phyloP scores from a whole-genome alignment of 2,329 filamentous ascomycete genomes.

The Tympanopsis confertula region DNA sequence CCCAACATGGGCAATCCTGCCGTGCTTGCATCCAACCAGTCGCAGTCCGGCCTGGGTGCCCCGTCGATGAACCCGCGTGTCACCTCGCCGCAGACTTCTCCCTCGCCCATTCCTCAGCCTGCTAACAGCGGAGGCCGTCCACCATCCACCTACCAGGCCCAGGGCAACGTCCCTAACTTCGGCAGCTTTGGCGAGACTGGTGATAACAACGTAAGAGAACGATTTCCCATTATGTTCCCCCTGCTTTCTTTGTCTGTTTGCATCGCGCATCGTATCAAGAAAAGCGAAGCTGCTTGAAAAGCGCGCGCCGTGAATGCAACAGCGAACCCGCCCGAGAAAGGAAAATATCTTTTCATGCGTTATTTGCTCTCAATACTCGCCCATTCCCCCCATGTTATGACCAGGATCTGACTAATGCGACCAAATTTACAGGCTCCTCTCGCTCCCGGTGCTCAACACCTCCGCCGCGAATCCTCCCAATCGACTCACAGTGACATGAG shows the following conservation, averaged over 20 bases:
- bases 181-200: constrained; percentile 25
- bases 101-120: constrained; percentile 85
- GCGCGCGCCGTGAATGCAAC: too few species aligned
- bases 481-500: constrained; percentile 1
- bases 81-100: constrained; percentile 75
- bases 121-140: constrained; percentile 75
- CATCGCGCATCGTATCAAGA: too few species aligned
- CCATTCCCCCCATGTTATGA: too few species aligned
- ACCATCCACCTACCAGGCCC: constrained; percentile 47
- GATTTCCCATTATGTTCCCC: too few species aligned
- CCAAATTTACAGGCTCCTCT: background rate
- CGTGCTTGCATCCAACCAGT: constrained; percentile 19
- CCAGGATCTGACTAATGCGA: too few species aligned
- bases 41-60: background rate
- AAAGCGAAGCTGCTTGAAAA: too few species aligned
- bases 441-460: background rate
- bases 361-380: too few species aligned
- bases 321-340: too few species aligned
- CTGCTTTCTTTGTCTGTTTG: too few species aligned
- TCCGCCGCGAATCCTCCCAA: constrained; percentile 1
- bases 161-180: constrained; percentile 60
- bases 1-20: constrained; percentile 54
- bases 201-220: background rate
- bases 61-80: constrained; percentile 49
- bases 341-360: too few species aligned